phyloP scores from a whole-genome alignment of 148 eudicot genomes.

The Drosera capensis region DNA sequence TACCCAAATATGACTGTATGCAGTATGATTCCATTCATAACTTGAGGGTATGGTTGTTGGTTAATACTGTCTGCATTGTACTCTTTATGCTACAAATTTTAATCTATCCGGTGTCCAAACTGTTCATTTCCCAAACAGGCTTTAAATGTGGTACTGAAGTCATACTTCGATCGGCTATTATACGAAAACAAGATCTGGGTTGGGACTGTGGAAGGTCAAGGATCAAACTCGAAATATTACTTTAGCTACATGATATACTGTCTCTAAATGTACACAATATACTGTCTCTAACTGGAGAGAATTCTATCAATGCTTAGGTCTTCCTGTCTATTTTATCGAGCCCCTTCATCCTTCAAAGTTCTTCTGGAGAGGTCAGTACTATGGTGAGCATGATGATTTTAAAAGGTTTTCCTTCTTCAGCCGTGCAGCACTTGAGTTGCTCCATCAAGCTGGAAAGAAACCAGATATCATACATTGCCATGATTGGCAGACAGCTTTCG shows the following conservation, averaged over 20 bases:
- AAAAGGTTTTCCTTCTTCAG: constrained; percentile 87
- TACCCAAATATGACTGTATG: constrained; percentile 96
- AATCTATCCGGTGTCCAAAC: constrained; percentile 4
- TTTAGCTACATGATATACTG: constrained; percentile 1
- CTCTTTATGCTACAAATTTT: constrained; percentile 3
- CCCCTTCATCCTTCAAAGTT: constrained; percentile 78
- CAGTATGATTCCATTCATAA: constrained; percentile 50
- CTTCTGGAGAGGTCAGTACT: constrained; percentile 86
- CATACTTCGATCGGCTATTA: constrained; percentile 77
- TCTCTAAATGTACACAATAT: constrained; percentile 5
- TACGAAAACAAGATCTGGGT: constrained; percentile 78
- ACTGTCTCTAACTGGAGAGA: constrained; percentile 8
- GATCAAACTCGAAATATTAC: constrained; percentile 1
- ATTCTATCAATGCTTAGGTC: constrained; percentile 43
- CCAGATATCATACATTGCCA: constrained; percentile 98
- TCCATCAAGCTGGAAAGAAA: constrained; percentile 76
- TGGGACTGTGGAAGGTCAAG: constrained; percentile 86
- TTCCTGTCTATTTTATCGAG: constrained; percentile 95
- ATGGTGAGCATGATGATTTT: constrained; percentile 96
- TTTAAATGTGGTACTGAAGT: constrained; percentile 63
- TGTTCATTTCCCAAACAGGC: constrained; percentile 42
- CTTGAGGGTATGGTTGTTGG: constrained; percentile 43
- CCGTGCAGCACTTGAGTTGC: constrained; percentile 89
- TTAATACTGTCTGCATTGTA: background rate
- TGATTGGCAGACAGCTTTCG: constrained; percentile 99